phyloP scores from a whole-genome alignment of 345 rosid genomes.

The Brassica juncea region DNA sequence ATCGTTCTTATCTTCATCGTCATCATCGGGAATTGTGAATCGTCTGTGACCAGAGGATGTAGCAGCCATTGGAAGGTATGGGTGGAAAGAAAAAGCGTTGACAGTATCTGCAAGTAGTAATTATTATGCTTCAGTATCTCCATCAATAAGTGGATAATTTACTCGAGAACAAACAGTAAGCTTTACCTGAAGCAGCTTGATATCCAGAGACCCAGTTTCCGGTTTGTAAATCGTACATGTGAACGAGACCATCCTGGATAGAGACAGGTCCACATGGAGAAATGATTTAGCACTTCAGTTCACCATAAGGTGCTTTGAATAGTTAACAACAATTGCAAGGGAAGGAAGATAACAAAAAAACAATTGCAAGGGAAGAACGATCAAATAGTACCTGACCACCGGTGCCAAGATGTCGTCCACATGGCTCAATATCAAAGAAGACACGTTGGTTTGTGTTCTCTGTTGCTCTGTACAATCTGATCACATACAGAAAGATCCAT shows the following conservation, averaged over 20 bases:
- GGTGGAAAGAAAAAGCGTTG: slow-evolving; percentile 85
- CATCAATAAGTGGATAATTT: background rate
- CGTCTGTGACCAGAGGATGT: slow-evolving; percentile 94
- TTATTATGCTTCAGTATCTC: background rate
- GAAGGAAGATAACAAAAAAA: background rate
- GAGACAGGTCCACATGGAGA: too few relatives aligned
- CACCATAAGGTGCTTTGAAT: too few relatives aligned
- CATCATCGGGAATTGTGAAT: slow-evolving; percentile 62
- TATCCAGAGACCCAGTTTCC: slow-evolving; percentile 88
- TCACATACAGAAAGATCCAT: slow-evolving; percentile 7
- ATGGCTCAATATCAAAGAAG: slow-evolving; percentile 79
- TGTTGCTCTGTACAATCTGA: slow-evolving; percentile 81
- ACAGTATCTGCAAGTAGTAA: slow-evolving; percentile 63
- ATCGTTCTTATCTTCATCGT: slow-evolving; percentile 41
- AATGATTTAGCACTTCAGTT: too few relatives aligned
- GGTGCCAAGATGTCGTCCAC: slow-evolving; percentile 78
- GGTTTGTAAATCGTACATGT: slow-evolving; percentile 84
- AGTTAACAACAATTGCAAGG: background rate
- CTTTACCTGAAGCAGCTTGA: slow-evolving; percentile 85
- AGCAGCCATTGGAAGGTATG: slow-evolving; percentile 88
- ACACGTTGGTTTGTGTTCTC: slow-evolving; percentile 90
- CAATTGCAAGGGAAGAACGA: slow-evolving; percentile 1
- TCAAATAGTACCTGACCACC: slow-evolving; percentile 81
- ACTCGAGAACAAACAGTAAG: background rate
- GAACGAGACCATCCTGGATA: slow-evolving; percentile 85